Evolutionary conservation across 768 basidiomycete genomes (phyloP).

Genomic region (Kwoniella heveanensis): DNA sequence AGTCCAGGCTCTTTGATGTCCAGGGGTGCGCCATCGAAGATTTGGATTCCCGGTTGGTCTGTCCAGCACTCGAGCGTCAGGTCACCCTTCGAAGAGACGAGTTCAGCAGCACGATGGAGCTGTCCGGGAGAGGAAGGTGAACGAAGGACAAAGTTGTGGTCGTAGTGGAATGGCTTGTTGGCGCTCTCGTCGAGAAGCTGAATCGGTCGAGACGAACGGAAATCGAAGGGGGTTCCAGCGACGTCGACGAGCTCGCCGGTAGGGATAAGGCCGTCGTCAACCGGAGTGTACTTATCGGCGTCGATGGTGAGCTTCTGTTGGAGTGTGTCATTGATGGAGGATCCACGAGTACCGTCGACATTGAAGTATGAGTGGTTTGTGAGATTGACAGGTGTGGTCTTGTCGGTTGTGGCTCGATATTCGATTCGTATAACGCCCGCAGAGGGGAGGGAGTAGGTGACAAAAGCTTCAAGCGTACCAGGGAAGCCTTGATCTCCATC

Average conservation of each 20-base stretch:
- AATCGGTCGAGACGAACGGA: conserved; percentile 14
- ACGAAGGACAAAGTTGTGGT: conserved; percentile 20
- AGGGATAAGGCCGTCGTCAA: conserved; percentile 23
- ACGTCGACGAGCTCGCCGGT: conserved; percentile 23
- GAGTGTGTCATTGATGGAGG: conserved; percentile 9
- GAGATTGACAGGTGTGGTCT: conserved; percentile 23
- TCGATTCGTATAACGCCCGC: conserved; percentile 12
- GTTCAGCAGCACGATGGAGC: conserved; percentile 20
- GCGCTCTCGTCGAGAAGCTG: background rate
- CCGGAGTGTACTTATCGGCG: conserved; percentile 23
- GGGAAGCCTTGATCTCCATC: conserved; percentile 28
- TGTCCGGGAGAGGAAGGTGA: background rate
- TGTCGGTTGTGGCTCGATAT: conserved; percentile 23
- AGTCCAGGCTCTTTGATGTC: conserved; percentile 20
- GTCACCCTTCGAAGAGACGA: conserved; percentile 22
- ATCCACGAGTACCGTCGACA: conserved; percentile 19
- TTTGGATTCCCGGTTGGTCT: conserved; percentile 26
- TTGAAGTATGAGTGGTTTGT: conserved; percentile 30
- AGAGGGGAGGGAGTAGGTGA: conserved; percentile 24
- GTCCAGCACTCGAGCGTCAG: conserved; percentile 28
- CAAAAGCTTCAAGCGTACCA: conserved; percentile 7
- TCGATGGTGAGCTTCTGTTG: conserved; percentile 25
- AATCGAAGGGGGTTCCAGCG: conserved; percentile 24
- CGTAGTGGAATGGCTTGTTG: conserved; percentile 27
- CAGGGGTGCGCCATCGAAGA: conserved; percentile 26